phyloP scores from a whole-genome alignment of 106 monocot species.

The Dendrobium huoshanense region DNA sequence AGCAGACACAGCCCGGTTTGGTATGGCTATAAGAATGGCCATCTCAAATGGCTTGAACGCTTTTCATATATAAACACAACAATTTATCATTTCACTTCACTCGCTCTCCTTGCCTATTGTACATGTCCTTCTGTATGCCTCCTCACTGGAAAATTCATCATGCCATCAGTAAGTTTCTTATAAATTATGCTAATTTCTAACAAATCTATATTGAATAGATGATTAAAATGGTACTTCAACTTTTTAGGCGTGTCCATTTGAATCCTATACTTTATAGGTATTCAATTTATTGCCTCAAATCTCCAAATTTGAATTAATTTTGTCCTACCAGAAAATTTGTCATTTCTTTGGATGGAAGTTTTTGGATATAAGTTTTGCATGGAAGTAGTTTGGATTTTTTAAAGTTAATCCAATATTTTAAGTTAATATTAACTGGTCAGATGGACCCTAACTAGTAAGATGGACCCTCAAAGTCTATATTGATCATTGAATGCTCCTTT shows the following conservation, averaged over 20 bases:
- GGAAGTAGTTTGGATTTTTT: too few species aligned
- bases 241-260: too few species aligned
- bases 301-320: too few species aligned
- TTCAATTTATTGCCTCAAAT: too few species aligned
- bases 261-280: too few species aligned
- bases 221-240: too few species aligned
- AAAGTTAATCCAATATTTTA: too few species aligned
- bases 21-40: slow-evolving; percentile 85
- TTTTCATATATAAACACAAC: slow-evolving; percentile 95
- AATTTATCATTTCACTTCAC: slow-evolving; percentile 93
- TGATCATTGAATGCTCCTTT: too few species aligned
- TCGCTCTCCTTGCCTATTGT: slow-evolving; percentile 77
- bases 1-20: slow-evolving; percentile 80
- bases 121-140: slow-evolving; percentile 75
- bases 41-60: slow-evolving; percentile 91
- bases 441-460: too few species aligned
- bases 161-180: slow-evolving; percentile 46
- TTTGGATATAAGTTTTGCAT: background rate
- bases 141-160: slow-evolving; percentile 89
- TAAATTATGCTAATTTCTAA: background rate
- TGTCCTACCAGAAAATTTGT: background rate
- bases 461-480: too few species aligned
- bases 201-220: too few species aligned
- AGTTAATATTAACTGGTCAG: too few species aligned
- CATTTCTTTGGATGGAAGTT: background rate